These are phyloP conservation scores for Hyaloperonospora brassicae DNA, from an alignment of 352 stramenopile species.

Conservation along the genomic window DNA sequence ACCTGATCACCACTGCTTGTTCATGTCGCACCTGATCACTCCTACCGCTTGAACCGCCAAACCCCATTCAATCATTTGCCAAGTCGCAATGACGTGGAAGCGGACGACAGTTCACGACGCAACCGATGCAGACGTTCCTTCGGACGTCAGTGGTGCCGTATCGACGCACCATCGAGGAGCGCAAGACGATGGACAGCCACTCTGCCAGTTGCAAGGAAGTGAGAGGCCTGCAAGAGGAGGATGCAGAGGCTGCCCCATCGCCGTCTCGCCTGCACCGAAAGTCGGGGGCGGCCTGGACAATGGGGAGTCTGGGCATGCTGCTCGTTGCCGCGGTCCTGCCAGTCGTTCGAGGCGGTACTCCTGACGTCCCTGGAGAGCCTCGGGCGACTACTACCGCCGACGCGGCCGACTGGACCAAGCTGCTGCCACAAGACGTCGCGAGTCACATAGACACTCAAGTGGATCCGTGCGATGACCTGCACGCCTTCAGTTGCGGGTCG, in stretches of 20 bases:
- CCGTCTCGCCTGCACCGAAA: neutral
- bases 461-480: conserved; percentile 68
- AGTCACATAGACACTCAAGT: conserved; percentile 39
- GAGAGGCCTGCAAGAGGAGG: too few species aligned
- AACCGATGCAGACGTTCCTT: too few species aligned
- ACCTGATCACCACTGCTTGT: too few species aligned
- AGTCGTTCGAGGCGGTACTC: neutral
- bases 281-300: neutral
- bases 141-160: too few species aligned
- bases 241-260: neutral
- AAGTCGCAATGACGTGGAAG: too few species aligned
- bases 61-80: too few species aligned
- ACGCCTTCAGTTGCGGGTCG: conserved; percentile 54
- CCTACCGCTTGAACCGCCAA: too few species aligned
- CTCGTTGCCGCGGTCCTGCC: neutral
- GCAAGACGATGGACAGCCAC: too few species aligned
- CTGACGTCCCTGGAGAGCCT: conserved; percentile 24
- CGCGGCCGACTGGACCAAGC: conserved; percentile 9
- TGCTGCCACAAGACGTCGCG: conserved; percentile 31
- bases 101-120: too few species aligned
- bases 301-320: neutral
- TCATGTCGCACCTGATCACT: too few species aligned
- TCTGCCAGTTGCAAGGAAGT: too few species aligned
- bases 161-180: too few species aligned
- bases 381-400: conserved; percentile 5